Percentiles rank a stretch among this genome's conserved stretches.
These are phyloP conservation scores for Margaritispora aquatica DNA, from an alignment of 495 filamentous ascomycete species.

Conservation along the genomic window DNA sequence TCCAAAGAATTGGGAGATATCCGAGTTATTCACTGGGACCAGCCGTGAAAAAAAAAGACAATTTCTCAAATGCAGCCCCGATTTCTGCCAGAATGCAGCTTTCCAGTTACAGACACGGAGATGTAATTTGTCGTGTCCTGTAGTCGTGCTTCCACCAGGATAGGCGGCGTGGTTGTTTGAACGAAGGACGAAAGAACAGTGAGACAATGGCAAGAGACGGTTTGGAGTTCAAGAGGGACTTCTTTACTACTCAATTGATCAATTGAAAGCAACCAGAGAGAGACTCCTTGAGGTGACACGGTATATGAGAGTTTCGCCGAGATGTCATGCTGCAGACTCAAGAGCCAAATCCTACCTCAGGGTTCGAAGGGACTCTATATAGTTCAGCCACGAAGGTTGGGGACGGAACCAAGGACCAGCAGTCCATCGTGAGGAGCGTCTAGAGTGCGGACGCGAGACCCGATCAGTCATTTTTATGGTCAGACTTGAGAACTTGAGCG, in stretches of 20 bases:
- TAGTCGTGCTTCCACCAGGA: neutral
- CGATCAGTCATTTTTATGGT: constrained; percentile 21
- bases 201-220: constrained; percentile 19
- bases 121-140: neutral
- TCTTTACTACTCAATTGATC: constrained; percentile 12
- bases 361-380: constrained; percentile 21
- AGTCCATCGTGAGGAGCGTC: constrained; percentile 4
- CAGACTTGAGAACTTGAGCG: constrained; percentile 1
- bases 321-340: constrained; percentile 19
- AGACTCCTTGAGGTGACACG: neutral
- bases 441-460: constrained; percentile 20
- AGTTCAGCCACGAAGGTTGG: constrained; percentile 14
- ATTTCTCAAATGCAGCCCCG: constrained; percentile 11
- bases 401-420: constrained; percentile 6
- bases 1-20: neutral
- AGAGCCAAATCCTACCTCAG: constrained; percentile 6
- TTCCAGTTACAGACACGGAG: neutral
- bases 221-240: neutral
- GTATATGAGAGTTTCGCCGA: constrained; percentile 2
- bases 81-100: neutral
- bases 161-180: neutral
- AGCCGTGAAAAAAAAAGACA: constrained; percentile 23
- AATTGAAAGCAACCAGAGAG: constrained; percentile 12
- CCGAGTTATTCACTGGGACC: constrained; percentile 21
- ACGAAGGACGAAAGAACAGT: constrained; percentile 15